Evolutionary conservation across 2,329 filamentous ascomycete genomes (phyloP).

Genomic region (Didymella pinodella): DNA sequence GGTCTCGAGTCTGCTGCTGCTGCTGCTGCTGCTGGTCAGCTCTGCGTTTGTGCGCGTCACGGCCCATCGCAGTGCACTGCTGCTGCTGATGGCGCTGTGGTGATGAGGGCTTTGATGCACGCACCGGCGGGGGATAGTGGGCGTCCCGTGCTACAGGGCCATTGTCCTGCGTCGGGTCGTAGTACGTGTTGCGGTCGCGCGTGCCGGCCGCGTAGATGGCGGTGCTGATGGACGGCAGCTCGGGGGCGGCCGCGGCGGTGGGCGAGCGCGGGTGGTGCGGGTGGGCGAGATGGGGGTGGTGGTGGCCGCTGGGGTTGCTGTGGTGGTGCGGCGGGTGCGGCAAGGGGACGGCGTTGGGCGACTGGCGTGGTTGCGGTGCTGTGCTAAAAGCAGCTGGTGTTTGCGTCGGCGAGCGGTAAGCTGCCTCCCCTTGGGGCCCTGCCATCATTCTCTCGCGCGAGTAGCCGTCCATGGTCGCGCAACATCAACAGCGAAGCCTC

Average conservation of each 20-base stretch:
- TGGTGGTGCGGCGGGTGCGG: slow-evolving; percentile 44
- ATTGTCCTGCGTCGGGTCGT: slow-evolving; percentile 59
- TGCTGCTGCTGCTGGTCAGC: slow-evolving; percentile 31
- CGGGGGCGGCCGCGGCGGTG: slow-evolving; percentile 47
- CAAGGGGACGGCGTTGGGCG: slow-evolving; percentile 46
- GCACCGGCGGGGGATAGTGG: slow-evolving; percentile 47
- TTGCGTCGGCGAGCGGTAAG: slow-evolving; percentile 51
- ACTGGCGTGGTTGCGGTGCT: slow-evolving; percentile 48
- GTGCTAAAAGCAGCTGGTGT: slow-evolving; percentile 39
- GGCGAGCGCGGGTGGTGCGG: slow-evolving; percentile 40
- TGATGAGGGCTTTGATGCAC: slow-evolving; percentile 1
- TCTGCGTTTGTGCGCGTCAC: background rate
- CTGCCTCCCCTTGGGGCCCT: slow-evolving; percentile 47
- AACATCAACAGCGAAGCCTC: slow-evolving; percentile 16
- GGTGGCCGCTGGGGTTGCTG: slow-evolving; percentile 26
- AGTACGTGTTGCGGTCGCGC: slow-evolving; percentile 56
- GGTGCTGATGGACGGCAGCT: slow-evolving; percentile 52
- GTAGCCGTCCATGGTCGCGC: slow-evolving; percentile 40
- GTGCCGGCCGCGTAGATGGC: slow-evolving; percentile 39
- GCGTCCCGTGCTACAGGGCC: slow-evolving; percentile 44
- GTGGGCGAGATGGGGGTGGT: slow-evolving; percentile 24
- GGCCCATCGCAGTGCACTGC: background rate
- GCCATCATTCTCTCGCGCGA: slow-evolving; percentile 45
- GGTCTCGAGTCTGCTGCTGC: slow-evolving; percentile 40
- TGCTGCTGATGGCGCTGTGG: background rate